Percentiles rank a stretch among this genome's conserved stretches.
Conservation (phyloP, 805 yeast species). For the Pichia nakasei region DNA sequence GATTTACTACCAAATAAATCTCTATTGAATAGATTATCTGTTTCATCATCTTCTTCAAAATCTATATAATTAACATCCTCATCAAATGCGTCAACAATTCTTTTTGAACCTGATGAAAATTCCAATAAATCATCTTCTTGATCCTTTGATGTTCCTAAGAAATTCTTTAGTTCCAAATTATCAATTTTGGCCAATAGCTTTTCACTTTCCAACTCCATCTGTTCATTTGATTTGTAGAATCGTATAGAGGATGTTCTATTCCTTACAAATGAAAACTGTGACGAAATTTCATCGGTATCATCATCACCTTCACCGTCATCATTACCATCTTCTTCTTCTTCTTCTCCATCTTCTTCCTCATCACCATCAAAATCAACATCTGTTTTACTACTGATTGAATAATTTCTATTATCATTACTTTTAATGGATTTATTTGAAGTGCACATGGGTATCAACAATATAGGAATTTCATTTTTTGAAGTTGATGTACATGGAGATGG, state of each 20-base stretch:
- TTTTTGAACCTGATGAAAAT: neutral
- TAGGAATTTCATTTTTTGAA: neutral
- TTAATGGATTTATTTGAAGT: neutral
- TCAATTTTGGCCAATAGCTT: conserved; percentile 8
- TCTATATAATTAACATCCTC: conserved; percentile 14
- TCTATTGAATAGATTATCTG: conserved; percentile 31
- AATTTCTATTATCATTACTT: neutral
- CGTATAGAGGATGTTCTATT: conserved; percentile 28
- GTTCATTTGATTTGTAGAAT: conserved; percentile 29
- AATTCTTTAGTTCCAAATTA: conserved; percentile 3
- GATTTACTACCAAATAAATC: conserved; percentile 22
- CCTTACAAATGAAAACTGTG: conserved; percentile 24
- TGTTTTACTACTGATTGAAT: neutral
- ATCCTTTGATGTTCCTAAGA: conserved; percentile 11
- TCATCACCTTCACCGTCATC: neutral
- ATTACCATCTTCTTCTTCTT: no score
- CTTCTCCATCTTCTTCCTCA: neutral
- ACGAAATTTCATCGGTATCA: conserved; percentile 8
- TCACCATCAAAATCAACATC: neutral
- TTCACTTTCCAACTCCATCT: conserved; percentile 21
- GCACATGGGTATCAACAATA: no score
- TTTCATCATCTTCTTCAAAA: conserved; percentile 28
- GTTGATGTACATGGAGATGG: conserved; percentile 5
- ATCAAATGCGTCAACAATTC: conserved; percentile 2
- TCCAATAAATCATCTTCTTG: conserved; percentile 19